phyloP scores from a whole-genome alignment of 2,329 filamentous ascomycete genomes.

The Biscogniauxia mediterranea region DNA sequence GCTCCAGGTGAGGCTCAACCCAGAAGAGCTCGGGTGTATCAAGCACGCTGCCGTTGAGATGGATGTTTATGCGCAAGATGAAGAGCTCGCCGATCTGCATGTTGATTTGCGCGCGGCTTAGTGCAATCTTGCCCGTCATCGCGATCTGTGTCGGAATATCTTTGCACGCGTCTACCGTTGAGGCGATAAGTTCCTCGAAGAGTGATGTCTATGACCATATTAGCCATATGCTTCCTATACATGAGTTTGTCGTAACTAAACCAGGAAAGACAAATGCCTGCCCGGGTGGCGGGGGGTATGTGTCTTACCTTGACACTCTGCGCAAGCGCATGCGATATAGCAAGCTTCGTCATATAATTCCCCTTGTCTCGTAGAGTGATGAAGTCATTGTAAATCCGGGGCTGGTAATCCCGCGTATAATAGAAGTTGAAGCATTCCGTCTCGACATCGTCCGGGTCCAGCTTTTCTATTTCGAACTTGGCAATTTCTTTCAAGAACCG shows the following conservation, averaged over 20 bases:
- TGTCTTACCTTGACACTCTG: conserved; percentile 82
- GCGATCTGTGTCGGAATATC: conserved; percentile 93
- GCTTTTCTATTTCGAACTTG: conserved; percentile 90
- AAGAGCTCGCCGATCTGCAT: conserved; percentile 99
- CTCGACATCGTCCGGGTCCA: conserved; percentile 85
- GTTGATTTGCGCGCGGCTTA: conserved; percentile 89
- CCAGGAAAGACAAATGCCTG: background rate
- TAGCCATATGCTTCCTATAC: conserved; percentile 1
- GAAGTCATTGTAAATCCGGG: conserved; percentile 98
- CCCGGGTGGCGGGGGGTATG: background rate
- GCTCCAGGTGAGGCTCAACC: conserved; percentile 95
- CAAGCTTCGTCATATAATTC: conserved; percentile 97
- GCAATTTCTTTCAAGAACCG: conserved; percentile 90
- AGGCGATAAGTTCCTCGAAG: conserved; percentile 92
- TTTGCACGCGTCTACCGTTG: conserved; percentile 90
- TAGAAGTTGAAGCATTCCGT: conserved; percentile 98
- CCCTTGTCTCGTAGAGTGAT: conserved; percentile 91
- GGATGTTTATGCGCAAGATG: conserved; percentile 95
- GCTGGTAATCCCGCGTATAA: conserved; percentile 96
- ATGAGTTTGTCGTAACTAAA: background rate
- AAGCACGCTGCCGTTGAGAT: conserved; percentile 92
- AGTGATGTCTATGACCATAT: conserved; percentile 67
- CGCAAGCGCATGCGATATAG: conserved; percentile 91
- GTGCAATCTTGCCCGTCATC: conserved; percentile 83
- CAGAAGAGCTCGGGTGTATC: conserved; percentile 98